These are phyloP conservation scores for Fusarium bulbicola DNA, from an alignment of 2,329 filamentous ascomycete genomes.

Conservation along the genomic window DNA sequence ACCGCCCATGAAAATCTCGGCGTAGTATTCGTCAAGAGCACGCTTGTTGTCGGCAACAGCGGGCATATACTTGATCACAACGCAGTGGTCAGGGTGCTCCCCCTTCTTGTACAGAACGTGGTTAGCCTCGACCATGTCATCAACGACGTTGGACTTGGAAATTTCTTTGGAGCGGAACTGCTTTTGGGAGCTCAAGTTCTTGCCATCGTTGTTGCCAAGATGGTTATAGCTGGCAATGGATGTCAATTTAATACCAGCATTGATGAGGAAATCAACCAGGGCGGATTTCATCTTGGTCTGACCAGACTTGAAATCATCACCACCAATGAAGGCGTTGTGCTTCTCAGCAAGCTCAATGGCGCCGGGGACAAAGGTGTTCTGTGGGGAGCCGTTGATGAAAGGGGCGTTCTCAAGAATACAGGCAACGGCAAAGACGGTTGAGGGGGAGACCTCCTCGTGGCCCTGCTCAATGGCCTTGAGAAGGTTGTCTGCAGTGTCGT, in stretches of 20 bases:
- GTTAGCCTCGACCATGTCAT: slow-evolving; percentile 99
- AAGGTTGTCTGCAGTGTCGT: slow-evolving; percentile 96
- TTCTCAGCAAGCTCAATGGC: slow-evolving; percentile 88
- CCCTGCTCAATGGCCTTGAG: slow-evolving; percentile 86
- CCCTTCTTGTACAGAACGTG: slow-evolving; percentile 86
- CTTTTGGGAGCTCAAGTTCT: slow-evolving; percentile 96
- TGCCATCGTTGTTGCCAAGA: slow-evolving; percentile 98
- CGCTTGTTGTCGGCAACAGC: slow-evolving; percentile 99
- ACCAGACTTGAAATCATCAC: slow-evolving; percentile 99
- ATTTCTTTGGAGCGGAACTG: slow-evolving; percentile 99
- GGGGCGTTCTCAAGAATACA: slow-evolving; percentile 89
- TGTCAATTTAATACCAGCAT: slow-evolving; percentile 96
- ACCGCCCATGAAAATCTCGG: slow-evolving; percentile 98
- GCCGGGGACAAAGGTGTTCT: slow-evolving; percentile 98
- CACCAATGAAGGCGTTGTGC: slow-evolving; percentile 90
- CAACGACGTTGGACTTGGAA: slow-evolving; percentile 98
- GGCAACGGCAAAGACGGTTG: slow-evolving; percentile 94
- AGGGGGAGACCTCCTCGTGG: slow-evolving; percentile 92
- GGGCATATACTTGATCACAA: slow-evolving; percentile 99
- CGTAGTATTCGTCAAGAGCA: slow-evolving; percentile 98
- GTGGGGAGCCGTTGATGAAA: slow-evolving; percentile 99
- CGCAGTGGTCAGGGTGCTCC: slow-evolving; percentile 97
- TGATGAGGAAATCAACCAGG: slow-evolving; percentile 98
- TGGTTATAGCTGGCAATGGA: slow-evolving; percentile 99
- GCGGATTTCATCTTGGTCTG: slow-evolving; percentile 99